Evolutionary conservation across 1,284 basidiomycete genomes (phyloP).

Genomic region (Naganishia liquefaciens): DNA sequence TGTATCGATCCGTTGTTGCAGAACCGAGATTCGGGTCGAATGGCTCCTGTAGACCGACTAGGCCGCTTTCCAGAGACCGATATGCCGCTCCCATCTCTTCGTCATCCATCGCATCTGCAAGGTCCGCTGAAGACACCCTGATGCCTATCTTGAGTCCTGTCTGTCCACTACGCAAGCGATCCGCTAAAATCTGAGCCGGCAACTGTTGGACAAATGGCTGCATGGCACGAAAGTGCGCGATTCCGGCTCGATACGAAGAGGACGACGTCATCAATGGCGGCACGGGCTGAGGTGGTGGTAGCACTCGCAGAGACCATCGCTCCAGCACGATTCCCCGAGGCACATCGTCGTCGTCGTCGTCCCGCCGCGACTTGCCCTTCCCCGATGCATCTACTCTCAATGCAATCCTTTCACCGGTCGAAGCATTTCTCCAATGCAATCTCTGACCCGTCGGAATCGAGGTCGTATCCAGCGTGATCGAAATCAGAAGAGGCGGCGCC

Average conservation of each 20-base stretch:
- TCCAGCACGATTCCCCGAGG: constrained; percentile 48
- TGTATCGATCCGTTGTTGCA: constrained; percentile 23
- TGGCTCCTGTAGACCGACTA: constrained; percentile 44
- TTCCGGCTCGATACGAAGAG: constrained; percentile 38
- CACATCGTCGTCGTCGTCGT: constrained; percentile 31
- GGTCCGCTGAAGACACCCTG: constrained; percentile 52
- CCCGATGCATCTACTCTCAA: constrained; percentile 33
- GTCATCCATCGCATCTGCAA: constrained; percentile 38
- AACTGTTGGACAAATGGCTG: constrained; percentile 47
- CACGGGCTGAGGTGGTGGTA: not conserved
- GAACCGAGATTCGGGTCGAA: constrained; percentile 37
- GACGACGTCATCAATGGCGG: constrained; percentile 42
- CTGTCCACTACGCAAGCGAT: constrained; percentile 44
- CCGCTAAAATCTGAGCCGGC: constrained; percentile 48
- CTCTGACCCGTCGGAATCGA: constrained; percentile 46
- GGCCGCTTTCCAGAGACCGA: constrained; percentile 49
- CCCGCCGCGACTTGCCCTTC: constrained; percentile 37
- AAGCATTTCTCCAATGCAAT: constrained; percentile 1
- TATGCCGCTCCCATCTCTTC: constrained; percentile 45
- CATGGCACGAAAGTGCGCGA: constrained; percentile 50
- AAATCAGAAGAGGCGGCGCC: constrained; percentile 51
- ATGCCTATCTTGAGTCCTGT: constrained; percentile 50
- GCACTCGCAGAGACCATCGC: constrained; percentile 47
- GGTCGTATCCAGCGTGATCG: constrained; percentile 51
- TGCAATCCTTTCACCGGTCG: not conserved